phyloP scores from a whole-genome alignment of 225 moss, liverwort and hornwort species.

The Asterella californica region DNA sequence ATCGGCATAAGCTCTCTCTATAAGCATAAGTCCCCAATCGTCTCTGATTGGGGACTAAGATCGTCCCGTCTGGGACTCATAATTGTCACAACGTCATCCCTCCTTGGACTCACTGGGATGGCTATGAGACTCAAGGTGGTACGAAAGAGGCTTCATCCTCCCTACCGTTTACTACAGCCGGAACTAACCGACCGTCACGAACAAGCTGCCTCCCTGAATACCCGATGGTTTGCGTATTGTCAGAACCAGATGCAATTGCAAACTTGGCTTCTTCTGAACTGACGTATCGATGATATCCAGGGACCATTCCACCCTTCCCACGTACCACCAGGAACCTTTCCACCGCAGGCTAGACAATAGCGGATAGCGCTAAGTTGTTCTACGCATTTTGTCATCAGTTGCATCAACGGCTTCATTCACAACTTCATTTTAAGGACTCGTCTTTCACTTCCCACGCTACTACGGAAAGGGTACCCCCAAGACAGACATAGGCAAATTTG shows the following conservation, averaged over 20 bases:
- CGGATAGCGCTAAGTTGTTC: neutral
- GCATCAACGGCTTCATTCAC: neutral
- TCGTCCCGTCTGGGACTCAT: conserved; percentile 43
- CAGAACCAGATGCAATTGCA: conserved; percentile 10
- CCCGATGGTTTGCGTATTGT: conserved; percentile 24
- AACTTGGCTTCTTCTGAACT: conserved; percentile 21
- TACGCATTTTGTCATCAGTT: neutral
- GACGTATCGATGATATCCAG: conserved; percentile 18
- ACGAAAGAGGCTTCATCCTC: conserved; percentile 17
- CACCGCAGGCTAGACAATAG: neutral
- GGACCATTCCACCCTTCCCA: conserved; percentile 5
- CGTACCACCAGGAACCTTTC: too few relatives aligned
- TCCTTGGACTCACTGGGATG: conserved; percentile 41
- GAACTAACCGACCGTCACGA: conserved; percentile 26
- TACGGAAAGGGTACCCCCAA: neutral
- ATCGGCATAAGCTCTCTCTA: conserved; percentile 23
- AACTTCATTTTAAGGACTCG: neutral
- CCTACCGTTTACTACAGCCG: conserved; percentile 17
- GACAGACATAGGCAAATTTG: neutral
- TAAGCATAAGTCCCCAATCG: too few relatives aligned
- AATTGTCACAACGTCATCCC: conserved; percentile 35
- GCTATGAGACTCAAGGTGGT: conserved; percentile 26
- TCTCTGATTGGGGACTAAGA: conserved; percentile 25
- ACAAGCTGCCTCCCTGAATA: conserved; percentile 27
- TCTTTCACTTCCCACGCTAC: neutral